phyloP scores from a whole-genome alignment of 176 grass and related monocot species.

The Avena sativa region DNA sequence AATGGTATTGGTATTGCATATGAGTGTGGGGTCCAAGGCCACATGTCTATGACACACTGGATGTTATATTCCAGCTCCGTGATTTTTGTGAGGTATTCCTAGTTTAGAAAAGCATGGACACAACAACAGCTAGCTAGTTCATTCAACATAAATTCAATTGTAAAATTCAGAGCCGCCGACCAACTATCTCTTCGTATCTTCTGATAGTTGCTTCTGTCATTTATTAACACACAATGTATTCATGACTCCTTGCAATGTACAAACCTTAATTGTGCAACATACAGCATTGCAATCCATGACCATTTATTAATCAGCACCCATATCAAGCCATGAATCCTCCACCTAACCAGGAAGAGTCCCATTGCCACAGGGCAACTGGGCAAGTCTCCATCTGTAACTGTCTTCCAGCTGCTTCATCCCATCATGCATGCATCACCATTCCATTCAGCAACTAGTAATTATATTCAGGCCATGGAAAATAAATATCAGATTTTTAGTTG shows the following conservation, averaged over 20 bases:
- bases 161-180: background rate
- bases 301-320: conserved; percentile 23
- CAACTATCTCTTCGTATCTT: background rate
- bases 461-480: conserved; percentile 31
- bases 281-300: conserved; percentile 16
- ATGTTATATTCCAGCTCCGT: background rate
- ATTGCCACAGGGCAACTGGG: background rate
- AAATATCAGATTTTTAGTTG: background rate
- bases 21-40: background rate
- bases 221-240: conserved; percentile 18
- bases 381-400: conserved; percentile 37
- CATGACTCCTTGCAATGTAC: background rate
- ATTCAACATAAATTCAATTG: conserved; percentile 9
- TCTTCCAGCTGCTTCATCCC: conserved; percentile 18
- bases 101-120: conserved; percentile 7
- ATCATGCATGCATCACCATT: conserved; percentile 3
- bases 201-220: background rate
- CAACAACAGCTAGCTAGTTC: background rate
- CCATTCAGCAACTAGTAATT: conserved; percentile 34
- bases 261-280: conserved; percentile 13
- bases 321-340: conserved; percentile 25
- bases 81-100: background rate
- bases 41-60: background rate
- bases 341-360: conserved; percentile 53
- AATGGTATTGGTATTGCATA: too few relatives aligned